These are phyloP conservation scores for Marasmius sp. DNA, from an alignment of 1,284 basidiomycete genomes.

Conservation along the genomic window DNA sequence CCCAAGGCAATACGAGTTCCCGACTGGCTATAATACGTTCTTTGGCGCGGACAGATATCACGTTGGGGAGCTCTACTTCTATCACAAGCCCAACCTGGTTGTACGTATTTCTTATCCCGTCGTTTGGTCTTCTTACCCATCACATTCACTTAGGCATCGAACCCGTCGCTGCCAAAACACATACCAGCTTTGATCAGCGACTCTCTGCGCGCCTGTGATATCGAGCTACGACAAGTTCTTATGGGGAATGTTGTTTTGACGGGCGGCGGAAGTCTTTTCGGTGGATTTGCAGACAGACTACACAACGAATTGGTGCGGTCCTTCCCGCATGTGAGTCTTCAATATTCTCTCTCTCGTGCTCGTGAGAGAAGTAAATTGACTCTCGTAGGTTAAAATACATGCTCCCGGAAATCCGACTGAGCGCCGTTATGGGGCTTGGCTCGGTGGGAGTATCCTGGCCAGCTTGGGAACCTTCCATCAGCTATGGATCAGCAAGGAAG, in stretches of 20 bases:
- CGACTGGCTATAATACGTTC: conserved; percentile 87
- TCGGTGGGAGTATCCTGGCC: conserved; percentile 91
- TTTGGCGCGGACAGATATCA: conserved; percentile 84
- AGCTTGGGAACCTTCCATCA: conserved; percentile 97
- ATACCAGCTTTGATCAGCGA: conserved; percentile 79
- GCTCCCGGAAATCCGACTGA: conserved; percentile 88
- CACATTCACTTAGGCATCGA: conserved; percentile 46
- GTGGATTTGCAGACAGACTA: conserved; percentile 87
- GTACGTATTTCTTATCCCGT: conserved; percentile 44
- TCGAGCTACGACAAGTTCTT: conserved; percentile 88
- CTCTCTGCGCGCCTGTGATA: conserved; percentile 84
- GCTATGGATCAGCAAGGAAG: conserved; percentile 89
- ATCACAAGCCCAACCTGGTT: conserved; percentile 73
- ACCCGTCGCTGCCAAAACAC: conserved; percentile 70
- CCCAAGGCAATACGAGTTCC: conserved; percentile 87
- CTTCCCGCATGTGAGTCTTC: conserved; percentile 74
- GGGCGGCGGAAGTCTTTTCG: conserved; percentile 86
- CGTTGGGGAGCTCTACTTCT: conserved; percentile 91
- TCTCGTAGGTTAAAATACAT: conserved; percentile 75
- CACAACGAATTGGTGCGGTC: conserved; percentile 75
- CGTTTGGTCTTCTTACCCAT: neutral
- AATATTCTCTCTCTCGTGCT: conserved; percentile 2
- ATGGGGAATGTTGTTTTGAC: conserved; percentile 94
- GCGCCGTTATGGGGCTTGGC: conserved; percentile 87
- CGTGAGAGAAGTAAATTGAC: neutral